Evolutionary conservation across 1,284 basidiomycete species (phyloP).

Genomic region (Microbotryum silenes-acaulis): DNA sequence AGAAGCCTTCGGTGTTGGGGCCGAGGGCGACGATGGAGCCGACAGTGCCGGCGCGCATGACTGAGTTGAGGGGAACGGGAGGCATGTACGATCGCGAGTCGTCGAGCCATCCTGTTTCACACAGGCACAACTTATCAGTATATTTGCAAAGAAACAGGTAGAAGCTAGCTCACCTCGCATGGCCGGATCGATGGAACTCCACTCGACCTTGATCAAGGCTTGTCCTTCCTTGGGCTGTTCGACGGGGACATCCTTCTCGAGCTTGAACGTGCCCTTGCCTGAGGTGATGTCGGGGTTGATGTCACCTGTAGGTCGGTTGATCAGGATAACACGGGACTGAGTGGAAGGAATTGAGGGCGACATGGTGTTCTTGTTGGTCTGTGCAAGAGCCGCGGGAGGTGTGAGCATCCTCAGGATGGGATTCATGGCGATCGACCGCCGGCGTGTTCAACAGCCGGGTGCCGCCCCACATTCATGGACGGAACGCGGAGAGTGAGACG

Average conservation of each 20-base stretch:
- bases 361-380: too few relatives aligned
- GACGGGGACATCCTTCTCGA: constrained; percentile 27
- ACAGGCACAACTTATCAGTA: too few relatives aligned
- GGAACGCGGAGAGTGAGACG: too few relatives aligned
- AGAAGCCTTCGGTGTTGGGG: not conserved
- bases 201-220: constrained; percentile 38
- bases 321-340: constrained; percentile 34
- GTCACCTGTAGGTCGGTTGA: constrained; percentile 36
- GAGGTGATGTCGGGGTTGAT: constrained; percentile 34
- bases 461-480: too few relatives aligned
- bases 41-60: constrained; percentile 32
- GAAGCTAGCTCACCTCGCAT: constrained; percentile 19
- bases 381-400: too few relatives aligned
- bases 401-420: too few relatives aligned
- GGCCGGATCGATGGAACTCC: constrained; percentile 39
- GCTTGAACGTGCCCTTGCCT: constrained; percentile 34
- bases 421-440: too few relatives aligned
- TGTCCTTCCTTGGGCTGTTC: constrained; percentile 33
- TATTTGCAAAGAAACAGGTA: too few relatives aligned
- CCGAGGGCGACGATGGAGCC: constrained; percentile 22
- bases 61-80: constrained; percentile 29
- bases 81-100: constrained; percentile 29
- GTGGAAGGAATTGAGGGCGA: constrained; percentile 5
- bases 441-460: too few relatives aligned
- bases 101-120: constrained; percentile 30